phyloP scores from a whole-genome alignment of 1,284 basidiomycete species.

The Waitea zeae region DNA sequence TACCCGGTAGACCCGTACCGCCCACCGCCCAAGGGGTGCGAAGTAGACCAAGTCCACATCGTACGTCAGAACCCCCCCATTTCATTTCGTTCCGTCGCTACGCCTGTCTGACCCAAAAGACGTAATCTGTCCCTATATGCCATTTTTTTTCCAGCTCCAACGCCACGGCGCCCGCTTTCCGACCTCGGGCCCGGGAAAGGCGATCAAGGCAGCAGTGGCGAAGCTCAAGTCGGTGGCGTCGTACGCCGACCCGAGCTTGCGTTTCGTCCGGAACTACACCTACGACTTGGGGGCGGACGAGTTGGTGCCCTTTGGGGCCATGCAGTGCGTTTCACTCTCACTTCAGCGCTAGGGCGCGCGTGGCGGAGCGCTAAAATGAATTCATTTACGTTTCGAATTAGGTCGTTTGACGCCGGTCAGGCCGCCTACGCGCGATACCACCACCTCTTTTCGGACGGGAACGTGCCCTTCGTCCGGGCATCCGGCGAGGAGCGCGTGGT shows the following conservation, averaged over 20 bases:
- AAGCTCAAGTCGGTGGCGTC: constrained; percentile 29
- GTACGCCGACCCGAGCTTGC: constrained; percentile 29
- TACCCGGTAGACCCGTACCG: constrained; percentile 29
- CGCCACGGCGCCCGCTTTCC: constrained; percentile 75
- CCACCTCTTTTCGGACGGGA: constrained; percentile 22
- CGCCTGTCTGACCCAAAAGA: constrained; percentile 5
- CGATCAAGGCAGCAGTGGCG: constrained; percentile 29
- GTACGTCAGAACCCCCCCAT: too few species aligned
- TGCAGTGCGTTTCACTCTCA: constrained; percentile 34
- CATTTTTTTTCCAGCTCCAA: constrained; percentile 38
- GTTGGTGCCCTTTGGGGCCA: constrained; percentile 52
- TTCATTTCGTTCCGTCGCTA: constrained; percentile 4
- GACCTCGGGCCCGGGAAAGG: constrained; percentile 27
- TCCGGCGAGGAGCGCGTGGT: constrained; percentile 46
- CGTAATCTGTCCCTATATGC: too few species aligned
- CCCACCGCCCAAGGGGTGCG: constrained; percentile 27
- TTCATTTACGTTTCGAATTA: constrained; percentile 14
- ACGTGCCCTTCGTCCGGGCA: constrained; percentile 50
- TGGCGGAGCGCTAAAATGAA: neutral
- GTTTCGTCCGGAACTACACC: constrained; percentile 45
- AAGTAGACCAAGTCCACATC: constrained; percentile 31
- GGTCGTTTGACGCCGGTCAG: constrained; percentile 31
- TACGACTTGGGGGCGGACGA: constrained; percentile 43
- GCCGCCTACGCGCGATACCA: constrained; percentile 33
- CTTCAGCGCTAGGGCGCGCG: too few species aligned